Base-by-base conservation (phyloP, 2,329 filamentous ascomycete genomes). In the Nigrospora sphaerica region DNA sequence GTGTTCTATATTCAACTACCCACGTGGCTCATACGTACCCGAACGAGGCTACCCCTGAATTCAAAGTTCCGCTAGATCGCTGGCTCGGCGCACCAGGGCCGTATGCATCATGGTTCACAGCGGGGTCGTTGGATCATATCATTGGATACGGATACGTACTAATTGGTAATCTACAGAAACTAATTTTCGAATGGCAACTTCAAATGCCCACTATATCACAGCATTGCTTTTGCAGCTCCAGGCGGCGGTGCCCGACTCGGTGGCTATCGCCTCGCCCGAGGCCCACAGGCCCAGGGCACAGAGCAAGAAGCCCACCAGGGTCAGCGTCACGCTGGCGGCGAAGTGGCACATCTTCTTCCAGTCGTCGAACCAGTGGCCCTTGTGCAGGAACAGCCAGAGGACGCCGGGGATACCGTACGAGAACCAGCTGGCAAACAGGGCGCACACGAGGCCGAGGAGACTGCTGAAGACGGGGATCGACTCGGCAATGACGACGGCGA, bases 391-490 rank as follows among this genome's bases (percentile, higher is more conserved):
- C 38, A 75, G 59, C 72, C 72, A 75, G 48, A 73, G 70, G 38
- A 67, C 58, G 3, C 71, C 72, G 0, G 71, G 70, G 1, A 74
- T 60, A 14, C 71, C 72, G 32, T 69, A 74, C 44, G 78, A 82
- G 61, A 87, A 87, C 83, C 83, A 86, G 45, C 74, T 80, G 17
- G 76, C 79, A 49, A 86, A 85, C 2, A 85, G 62, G 2, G 81
- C 74, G 31, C 70, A 73, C 54, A 87, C 78, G 33, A 88, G 64
- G 5, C 77, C 78, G 3, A 88, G 67, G 10, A 88, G 66, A 40
- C 80, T 72, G 57, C 78, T 80, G 66, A 88, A 89, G 42, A 81
- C 77, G 0, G 85, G 85, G 9, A 88, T 82, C 0, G 80, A 78
- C 58, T 84, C 77, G 6, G 85, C 82, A 48, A 89, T 81, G 48